These are phyloP conservation scores for Corymbia citriodora DNA, from an alignment of 441 rosid genomes.

Conservation along the genomic window DNA sequence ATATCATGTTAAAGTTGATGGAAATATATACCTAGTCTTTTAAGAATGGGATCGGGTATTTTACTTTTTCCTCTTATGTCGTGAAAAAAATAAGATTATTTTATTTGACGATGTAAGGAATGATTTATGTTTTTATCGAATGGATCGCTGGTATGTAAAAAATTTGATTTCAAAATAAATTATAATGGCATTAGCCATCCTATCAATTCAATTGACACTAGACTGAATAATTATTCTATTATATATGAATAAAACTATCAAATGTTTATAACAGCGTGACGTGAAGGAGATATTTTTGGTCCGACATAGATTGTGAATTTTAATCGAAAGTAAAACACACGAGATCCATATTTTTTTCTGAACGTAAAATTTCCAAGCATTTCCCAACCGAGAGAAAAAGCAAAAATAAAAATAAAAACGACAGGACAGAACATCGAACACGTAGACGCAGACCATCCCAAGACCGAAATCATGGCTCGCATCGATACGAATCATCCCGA, in stretches of 20 bases:
- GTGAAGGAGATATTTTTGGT: not conserved
- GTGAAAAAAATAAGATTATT: not conserved
- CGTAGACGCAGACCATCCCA: conserved; percentile 38
- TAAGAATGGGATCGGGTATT: not conserved
- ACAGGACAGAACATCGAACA: conserved; percentile 34
- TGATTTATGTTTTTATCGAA: fast-evolving
- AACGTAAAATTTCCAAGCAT: not conserved
- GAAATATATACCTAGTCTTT: not conserved
- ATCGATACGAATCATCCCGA: conserved; percentile 8
- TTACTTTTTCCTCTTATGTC: fast-evolving
- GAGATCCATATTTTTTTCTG: not conserved
- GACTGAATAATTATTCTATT: not conserved
- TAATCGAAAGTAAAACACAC: fast-evolving
- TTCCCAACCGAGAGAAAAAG: not conserved
- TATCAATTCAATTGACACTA: not conserved
- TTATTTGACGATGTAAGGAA: not conserved
- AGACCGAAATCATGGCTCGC: conserved; percentile 20
- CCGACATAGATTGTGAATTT: not conserved
- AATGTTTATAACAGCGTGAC: not conserved
- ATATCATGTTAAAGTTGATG: not conserved
- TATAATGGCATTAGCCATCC: fast-evolving
- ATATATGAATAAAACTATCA: not conserved
- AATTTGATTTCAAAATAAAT: not conserved
- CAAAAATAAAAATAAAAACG: not conserved
- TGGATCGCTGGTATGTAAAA: fast-evolving